Evolutionary conservation across 164 flowering plant genomes (phyloP).

Genomic region (Umbilicus rupestris): DNA sequence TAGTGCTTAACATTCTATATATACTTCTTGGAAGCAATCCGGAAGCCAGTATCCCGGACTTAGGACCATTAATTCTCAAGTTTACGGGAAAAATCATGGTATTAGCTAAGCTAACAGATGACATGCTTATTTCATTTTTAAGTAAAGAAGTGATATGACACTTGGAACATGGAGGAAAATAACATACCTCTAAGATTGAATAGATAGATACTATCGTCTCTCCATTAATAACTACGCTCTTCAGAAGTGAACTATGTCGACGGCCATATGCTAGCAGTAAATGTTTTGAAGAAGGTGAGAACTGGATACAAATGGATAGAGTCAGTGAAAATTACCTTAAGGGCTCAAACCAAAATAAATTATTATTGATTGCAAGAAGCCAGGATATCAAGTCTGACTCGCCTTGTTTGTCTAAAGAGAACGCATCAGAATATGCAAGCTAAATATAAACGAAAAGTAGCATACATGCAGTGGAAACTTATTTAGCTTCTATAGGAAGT

Average conservation of each 20-base stretch:
- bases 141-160: background rate
- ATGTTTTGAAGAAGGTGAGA: constrained; percentile 96
- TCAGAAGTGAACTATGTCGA: constrained; percentile 88
- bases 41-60: background rate
- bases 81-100: background rate
- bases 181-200: constrained; percentile 80
- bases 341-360: background rate
- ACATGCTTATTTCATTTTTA: background rate
- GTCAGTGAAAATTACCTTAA: background rate
- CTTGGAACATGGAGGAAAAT: background rate
- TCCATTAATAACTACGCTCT: constrained; percentile 80
- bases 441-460: background rate
- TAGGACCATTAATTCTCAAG: background rate
- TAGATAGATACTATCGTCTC: constrained; percentile 66
- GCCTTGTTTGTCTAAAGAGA: background rate
- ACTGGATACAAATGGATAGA: constrained; percentile 41
- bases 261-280: constrained; percentile 89
- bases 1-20: no score
- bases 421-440: background rate
- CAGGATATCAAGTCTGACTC: background rate
- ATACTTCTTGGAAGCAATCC: background rate
- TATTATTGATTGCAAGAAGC: background rate
- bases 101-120: background rate
- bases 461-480: background rate
- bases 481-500: background rate